Conservation (phyloP, 352 stramenopile genomes). For the Elongisporangium anandrum region DNA sequence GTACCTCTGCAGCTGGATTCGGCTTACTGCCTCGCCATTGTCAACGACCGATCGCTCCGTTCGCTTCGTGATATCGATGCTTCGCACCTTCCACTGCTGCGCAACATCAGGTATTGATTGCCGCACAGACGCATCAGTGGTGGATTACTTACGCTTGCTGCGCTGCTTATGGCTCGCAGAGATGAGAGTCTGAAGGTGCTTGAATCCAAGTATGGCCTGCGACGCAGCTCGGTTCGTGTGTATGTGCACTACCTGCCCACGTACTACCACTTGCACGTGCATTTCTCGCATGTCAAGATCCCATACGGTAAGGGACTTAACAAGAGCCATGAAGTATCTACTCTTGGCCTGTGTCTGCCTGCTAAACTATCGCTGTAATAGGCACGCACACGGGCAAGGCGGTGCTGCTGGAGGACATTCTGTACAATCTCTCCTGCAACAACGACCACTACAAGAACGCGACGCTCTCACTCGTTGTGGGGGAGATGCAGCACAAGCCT, state of each 20-base stretch:
- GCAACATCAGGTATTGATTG: constrained; percentile 59
- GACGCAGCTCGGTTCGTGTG: constrained; percentile 53
- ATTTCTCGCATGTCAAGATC: constrained; percentile 86
- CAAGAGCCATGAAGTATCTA: too few species aligned
- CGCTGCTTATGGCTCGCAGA: constrained; percentile 16
- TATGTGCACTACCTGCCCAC: constrained; percentile 89
- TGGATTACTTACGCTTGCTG: neutral
- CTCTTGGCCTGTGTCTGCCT: too few species aligned
- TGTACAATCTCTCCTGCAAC: constrained; percentile 70
- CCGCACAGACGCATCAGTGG: neutral
- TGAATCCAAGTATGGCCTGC: constrained; percentile 49
- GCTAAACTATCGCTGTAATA: constrained; percentile 8
- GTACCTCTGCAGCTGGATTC: constrained; percentile 48
- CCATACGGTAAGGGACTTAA: constrained; percentile 50
- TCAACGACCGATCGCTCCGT: constrained; percentile 66
- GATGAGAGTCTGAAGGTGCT: constrained; percentile 55
- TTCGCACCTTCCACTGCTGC: constrained; percentile 55
- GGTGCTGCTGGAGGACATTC: constrained; percentile 79
- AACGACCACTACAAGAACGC: constrained; percentile 68
- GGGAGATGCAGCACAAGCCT: constrained; percentile 78
- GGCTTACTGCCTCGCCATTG: constrained; percentile 79
- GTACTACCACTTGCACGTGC: constrained; percentile 87
- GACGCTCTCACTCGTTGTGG: constrained; percentile 69
- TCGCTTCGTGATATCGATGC: constrained; percentile 72
- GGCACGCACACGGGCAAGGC: constrained; percentile 76